Evolutionary conservation across 2,329 filamentous ascomycete genomes (phyloP), one percentile per base, ranked within the genome.

Genomic region (Verticillium isaacii): DNA sequence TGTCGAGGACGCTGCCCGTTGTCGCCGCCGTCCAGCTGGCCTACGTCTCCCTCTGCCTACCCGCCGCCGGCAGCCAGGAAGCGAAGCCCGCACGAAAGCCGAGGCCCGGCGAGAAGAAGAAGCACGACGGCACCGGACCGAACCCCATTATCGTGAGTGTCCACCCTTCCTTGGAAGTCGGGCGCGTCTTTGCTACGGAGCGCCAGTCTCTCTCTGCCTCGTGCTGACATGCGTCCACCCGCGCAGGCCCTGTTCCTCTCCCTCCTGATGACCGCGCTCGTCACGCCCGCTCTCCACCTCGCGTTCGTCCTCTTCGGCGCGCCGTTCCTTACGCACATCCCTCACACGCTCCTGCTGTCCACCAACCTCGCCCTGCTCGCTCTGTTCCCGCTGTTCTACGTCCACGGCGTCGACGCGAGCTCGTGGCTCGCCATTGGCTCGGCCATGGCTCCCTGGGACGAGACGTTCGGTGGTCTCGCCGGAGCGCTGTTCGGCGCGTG

Each of bases 271-370:
- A 88, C 91, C 2, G 82, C 86, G 2, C 82, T 95, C 66, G 80
- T 93, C 62, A 89, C 90, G 8, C 83, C 94, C 36, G 73, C 74
- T 32, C 68, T 89, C 25, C 81, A 88, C 72, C 72, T 86, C 54
- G 77, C 88, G 41, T 84, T 96, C 69, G 82, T 98, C 70, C 89
- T 98, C 67, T 96, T 97, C 75, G 95, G 95, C 71, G 95, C 94
- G 8, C 95, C 95, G 0, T 81, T 96, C 60, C 91, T 94, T 36
- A 92, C 91, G 1, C 91, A 97, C 73, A 78, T 89, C 58, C 72
- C 81, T 4, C 89, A 96, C 67, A 99, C 95, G 1, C 73, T 91
- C 36, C 86, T 97, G 39, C 90, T 89, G 73, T 90, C 92, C 2
- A 84, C 89, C 1, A 93, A 98, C 73, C 85, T 98, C 63, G 86